Evolutionary conservation across 1,284 basidiomycete species (phyloP), one percentile per base, ranked within the genome.

Genomic region (Retiboletus flavoniger): DNA sequence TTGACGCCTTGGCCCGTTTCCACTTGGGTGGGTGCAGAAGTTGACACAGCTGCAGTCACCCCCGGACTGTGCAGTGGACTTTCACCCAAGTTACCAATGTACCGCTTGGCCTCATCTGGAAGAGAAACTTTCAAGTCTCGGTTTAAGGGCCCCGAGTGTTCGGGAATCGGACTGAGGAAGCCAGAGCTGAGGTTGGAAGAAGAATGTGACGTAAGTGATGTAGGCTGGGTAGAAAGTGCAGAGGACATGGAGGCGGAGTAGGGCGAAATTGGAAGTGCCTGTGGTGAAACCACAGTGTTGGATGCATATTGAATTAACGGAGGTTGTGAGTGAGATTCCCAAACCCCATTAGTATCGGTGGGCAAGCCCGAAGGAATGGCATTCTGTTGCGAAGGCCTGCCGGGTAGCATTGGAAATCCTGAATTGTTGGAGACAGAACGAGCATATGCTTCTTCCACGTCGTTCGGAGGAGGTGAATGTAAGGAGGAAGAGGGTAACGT

Each of bases 101-200:
- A 90, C 42, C 79, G 80, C 58, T 75, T 81, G 16, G 86, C 84
- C 67, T 91, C 89, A 54, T 89, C 87, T 1, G 89, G 85, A 32
- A 89, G 74, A 34, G 83, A 83, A 48, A 86, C 80, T 32, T 80
- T 78, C 13, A 85, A 89, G 47, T 86, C 85, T 53, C 79, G 75
- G 14, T 75, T 75, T 21, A 68, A 57, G 2, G 60, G 55, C 34
- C 66, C 68, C 10, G 67, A 62, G 44, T 57, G 56, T 54, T 70
- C 71, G 21, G 60, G 57, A 11, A 66, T 67, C 14, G 67, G 69
- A 42, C 46, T 62, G 17, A 71, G 66, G 19, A 59, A 51, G n/a
- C 52, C 45, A 49, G 72, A 63, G 38, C 57, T 45, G 19, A 61
- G 40, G 24, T 53, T 13, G 57, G 61, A 41, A 63, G 63, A 57